A percentile compares a stretch with the other conserved stretches of the same genome.
phyloP scores from a whole-genome alignment of 2,329 filamentous ascomycete genomes.

The Mycosphaerella arachidis region DNA sequence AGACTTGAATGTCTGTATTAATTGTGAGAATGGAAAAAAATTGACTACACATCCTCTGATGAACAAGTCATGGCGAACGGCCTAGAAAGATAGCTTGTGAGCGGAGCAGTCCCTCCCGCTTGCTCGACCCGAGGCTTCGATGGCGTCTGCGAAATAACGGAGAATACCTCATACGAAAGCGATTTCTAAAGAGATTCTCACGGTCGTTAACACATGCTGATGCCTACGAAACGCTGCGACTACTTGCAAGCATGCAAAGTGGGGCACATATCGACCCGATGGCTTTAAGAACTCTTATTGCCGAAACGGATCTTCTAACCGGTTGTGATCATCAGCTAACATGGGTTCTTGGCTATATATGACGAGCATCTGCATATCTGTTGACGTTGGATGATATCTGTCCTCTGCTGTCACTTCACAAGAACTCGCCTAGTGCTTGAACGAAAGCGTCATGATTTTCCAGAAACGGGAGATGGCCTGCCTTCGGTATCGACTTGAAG shows the following conservation, averaged over 20 bases:
- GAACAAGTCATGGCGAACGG: too few species aligned
- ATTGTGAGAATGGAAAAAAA: not conserved
- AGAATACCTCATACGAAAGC: too few species aligned
- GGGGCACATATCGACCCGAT: too few species aligned
- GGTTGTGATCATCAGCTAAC: too few species aligned
- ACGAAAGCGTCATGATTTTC: constrained; percentile 68
- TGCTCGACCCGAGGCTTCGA: too few species aligned
- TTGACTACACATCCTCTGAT: not conserved
- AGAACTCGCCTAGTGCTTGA: constrained; percentile 56
- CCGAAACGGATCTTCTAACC: too few species aligned
- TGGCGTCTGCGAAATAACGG: too few species aligned
- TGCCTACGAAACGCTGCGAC: not conserved
- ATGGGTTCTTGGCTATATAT: too few species aligned
- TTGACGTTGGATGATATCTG: not conserved
- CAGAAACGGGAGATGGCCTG: constrained; percentile 81
- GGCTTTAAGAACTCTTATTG: too few species aligned
- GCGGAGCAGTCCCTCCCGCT: too few species aligned
- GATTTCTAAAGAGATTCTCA: not conserved
- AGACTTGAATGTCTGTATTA: not conserved
- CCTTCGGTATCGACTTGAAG: constrained; percentile 61
- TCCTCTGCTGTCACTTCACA: constrained; percentile 33
- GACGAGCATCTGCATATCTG: too few species aligned
- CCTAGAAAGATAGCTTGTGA: too few species aligned
- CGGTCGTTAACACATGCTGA: not conserved
- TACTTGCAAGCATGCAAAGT: not conserved